Percentiles rank a stretch among this genome's conserved stretches.
phyloP scores from a whole-genome alignment of 805 yeast genomes.

The Suhomyces prunicola region DNA sequence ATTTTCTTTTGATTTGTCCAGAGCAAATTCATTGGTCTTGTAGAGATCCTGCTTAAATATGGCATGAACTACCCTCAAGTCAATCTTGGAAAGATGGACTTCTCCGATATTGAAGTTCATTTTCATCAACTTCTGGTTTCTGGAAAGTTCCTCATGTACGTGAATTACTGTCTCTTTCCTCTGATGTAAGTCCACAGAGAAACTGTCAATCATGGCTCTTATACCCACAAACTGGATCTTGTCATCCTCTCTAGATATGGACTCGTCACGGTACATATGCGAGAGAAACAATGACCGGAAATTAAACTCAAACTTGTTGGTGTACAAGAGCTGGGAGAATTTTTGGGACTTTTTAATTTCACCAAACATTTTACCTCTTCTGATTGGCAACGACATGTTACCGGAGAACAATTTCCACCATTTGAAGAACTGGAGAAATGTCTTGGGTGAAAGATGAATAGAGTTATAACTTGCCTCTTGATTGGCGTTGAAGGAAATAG shows the following conservation, averaged over 20 bases:
- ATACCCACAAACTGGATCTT: conserved; percentile 64
- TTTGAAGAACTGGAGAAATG: conserved; percentile 61
- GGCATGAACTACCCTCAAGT: conserved; percentile 56
- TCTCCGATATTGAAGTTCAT: conserved; percentile 69
- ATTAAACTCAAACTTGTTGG: conserved; percentile 76
- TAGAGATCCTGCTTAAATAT: conserved; percentile 36
- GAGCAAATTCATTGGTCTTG: background rate
- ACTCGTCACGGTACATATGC: conserved; percentile 61
- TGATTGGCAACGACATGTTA: conserved; percentile 71
- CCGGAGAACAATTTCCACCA: conserved; percentile 93
- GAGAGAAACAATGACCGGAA: conserved; percentile 71
- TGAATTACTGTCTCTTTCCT: conserved; percentile 35
- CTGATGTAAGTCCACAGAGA: conserved; percentile 41
- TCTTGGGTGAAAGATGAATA: conserved; percentile 70
- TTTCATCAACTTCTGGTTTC: conserved; percentile 47
- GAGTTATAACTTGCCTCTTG: conserved; percentile 54
- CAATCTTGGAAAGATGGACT: conserved; percentile 52
- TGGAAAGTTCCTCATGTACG: conserved; percentile 44
- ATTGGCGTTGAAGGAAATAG: conserved; percentile 36
- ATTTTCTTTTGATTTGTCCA: conserved; percentile 4
- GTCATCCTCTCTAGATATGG: conserved; percentile 37
- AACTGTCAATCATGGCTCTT: conserved; percentile 41
- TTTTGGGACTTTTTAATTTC: conserved; percentile 54
- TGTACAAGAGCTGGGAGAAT: conserved; percentile 69
- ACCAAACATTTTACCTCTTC: conserved; percentile 71